phyloP scores from a whole-genome alignment of 192 early-diverging fungal species.

The Entomortierella lignicola region DNA sequence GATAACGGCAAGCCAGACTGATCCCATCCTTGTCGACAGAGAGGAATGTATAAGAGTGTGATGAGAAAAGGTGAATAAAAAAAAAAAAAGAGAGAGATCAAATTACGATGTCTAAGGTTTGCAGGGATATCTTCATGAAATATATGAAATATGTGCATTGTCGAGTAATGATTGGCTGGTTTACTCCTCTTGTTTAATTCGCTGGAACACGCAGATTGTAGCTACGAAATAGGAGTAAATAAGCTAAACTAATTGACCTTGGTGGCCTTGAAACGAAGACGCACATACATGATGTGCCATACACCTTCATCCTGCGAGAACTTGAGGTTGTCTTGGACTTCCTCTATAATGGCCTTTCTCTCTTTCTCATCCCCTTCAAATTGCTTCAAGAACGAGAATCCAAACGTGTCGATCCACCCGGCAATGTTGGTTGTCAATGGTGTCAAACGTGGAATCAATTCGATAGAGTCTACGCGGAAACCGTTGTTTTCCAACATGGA shows the following conservation, averaged over 20 bases:
- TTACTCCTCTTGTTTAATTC: background rate
- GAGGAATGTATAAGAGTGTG: background rate
- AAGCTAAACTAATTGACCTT: constrained; percentile 15
- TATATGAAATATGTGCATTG: constrained; percentile 24
- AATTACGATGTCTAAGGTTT: too few relatives aligned
- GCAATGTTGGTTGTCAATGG: constrained; percentile 63
- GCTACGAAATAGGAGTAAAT: background rate
- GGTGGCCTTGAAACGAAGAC: constrained; percentile 52
- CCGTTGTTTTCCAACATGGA: constrained; percentile 61
- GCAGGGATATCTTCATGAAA: background rate
- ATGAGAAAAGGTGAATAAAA: background rate
- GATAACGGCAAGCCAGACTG: constrained; percentile 53
- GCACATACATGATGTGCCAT: constrained; percentile 52
- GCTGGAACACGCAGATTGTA: too few relatives aligned
- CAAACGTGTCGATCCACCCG: constrained; percentile 79
- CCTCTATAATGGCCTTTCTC: constrained; percentile 22
- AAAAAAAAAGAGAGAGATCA: background rate
- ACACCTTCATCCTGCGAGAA: constrained; percentile 31
- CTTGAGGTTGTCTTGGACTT: constrained; percentile 31
- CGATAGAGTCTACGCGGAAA: constrained; percentile 59
- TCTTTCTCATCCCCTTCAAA: constrained; percentile 51
- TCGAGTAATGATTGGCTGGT: constrained; percentile 44
- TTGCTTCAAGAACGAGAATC: constrained; percentile 65
- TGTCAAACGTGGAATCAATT: constrained; percentile 66
- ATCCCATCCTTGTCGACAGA: constrained; percentile 32